Evolutionary conservation across 805 yeast species (phyloP).

Genomic region (Osmozyma mogii): DNA sequence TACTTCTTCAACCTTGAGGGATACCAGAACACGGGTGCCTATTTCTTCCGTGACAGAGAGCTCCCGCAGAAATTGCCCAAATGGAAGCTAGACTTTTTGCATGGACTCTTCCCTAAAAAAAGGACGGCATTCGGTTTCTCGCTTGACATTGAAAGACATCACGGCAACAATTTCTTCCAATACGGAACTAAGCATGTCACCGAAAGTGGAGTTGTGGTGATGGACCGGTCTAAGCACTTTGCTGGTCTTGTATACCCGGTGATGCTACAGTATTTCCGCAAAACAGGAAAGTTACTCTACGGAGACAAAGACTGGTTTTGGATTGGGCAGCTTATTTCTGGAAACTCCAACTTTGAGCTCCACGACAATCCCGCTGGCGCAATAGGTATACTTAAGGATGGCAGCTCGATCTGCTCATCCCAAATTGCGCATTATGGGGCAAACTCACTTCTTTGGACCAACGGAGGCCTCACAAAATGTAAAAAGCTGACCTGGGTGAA

Average conservation of each 20-base stretch:
- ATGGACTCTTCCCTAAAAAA: constrained; percentile 7
- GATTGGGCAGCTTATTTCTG: constrained; percentile 21
- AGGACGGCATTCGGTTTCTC: constrained; percentile 3
- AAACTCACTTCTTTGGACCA: constrained; percentile 20
- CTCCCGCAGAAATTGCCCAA: constrained; percentile 8
- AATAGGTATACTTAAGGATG: constrained; percentile 13
- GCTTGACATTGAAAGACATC: constrained; percentile 4
- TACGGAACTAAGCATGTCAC: constrained; percentile 18
- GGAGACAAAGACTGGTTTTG: constrained; percentile 24
- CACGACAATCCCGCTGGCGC: constrained; percentile 15
- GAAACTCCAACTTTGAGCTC: constrained; percentile 13
- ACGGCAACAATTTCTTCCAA: constrained; percentile 9
- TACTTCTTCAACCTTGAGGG: constrained; percentile 6
- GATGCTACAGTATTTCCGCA: constrained; percentile 9
- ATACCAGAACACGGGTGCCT: constrained; percentile 1
- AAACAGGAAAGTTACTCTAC: constrained; percentile 16
- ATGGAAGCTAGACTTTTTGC: constrained; percentile 6
- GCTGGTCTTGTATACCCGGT: constrained; percentile 9
- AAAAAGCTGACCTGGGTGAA: constrained; percentile 11
- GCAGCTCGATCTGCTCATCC: constrained; percentile 15
- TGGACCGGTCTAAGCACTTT: constrained; percentile 17
- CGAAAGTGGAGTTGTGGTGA: constrained; percentile 32
- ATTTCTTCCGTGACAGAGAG: constrained; percentile 7
- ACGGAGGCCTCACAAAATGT: constrained; percentile 22
- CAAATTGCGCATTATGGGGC: constrained; percentile 19